phyloP scores from a whole-genome alignment of 139 green algal genomes.

The Gonium pectorale region DNA sequence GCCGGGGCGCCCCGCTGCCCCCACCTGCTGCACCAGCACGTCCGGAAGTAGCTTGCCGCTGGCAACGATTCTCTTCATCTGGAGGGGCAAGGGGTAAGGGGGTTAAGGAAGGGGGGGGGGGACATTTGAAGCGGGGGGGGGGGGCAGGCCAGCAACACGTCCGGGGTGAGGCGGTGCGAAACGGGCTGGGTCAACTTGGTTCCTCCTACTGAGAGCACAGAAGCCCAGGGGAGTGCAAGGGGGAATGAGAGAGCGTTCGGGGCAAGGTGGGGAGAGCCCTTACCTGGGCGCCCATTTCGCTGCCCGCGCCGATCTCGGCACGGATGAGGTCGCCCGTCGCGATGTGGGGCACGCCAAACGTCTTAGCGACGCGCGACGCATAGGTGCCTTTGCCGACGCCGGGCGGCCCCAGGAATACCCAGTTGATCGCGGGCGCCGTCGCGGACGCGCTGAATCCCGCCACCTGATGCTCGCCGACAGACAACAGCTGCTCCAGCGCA shows the following conservation, averaged over 20 bases:
- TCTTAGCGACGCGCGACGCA: constrained; percentile 80
- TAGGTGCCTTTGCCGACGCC: constrained; percentile 99
- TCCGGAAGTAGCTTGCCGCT: constrained; percentile 91
- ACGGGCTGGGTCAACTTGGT: too few relatives aligned
- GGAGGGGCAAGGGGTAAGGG: constrained; percentile 12
- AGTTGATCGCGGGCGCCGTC: constrained; percentile 31
- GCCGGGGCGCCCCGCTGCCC: too few relatives aligned
- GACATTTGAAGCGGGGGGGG: too few relatives aligned
- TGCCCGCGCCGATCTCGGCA: constrained; percentile 84
- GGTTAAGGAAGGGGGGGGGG: neutral
- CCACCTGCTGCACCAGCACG: constrained; percentile 81
- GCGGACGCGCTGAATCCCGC: neutral
- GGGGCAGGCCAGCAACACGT: too few relatives aligned
- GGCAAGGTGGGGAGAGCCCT: too few relatives aligned
- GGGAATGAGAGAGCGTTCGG: too few relatives aligned
- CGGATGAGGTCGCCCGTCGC: constrained; percentile 95
- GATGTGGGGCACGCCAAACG: constrained; percentile 90
- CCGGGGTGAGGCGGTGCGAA: too few relatives aligned
- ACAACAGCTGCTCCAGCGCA: constrained; percentile 14
- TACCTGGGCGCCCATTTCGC: constrained; percentile 75
- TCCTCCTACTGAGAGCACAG: too few relatives aligned
- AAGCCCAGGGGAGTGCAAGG: too few relatives aligned
- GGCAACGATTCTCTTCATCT: constrained; percentile 81
- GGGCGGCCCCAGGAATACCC: constrained; percentile 81
- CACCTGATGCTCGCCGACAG: too few relatives aligned